Base-by-base conservation (phyloP, 2,329 filamentous ascomycete genomes). In the Fusarium mangiferae region DNA sequence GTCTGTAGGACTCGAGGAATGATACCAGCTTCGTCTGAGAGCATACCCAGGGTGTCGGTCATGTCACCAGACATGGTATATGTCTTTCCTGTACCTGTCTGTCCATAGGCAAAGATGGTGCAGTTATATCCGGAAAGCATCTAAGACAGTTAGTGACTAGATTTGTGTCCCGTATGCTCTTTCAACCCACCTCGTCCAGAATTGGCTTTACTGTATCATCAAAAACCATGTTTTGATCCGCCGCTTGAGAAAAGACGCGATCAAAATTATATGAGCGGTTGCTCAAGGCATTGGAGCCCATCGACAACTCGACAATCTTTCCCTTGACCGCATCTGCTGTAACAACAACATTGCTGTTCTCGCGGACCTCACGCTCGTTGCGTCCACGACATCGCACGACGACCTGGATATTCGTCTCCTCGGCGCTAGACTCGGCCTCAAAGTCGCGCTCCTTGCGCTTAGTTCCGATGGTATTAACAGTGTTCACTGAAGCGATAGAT, bases 61-160 rank as follows among this genome's bases (percentile, higher is more conserved):
- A 99, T 98, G 82, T 99, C 96, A 62, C 96, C 96, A 2, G 96
- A 98, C 96, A 99, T 99, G 30, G 96, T 99, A 83, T 99, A 99
- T 20, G 96, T 99, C 83, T 99, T 99, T 77, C 96, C 96, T 0
- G 96, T 99, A 49, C 96, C 96, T 1, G 96, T 99, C 82, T 99
- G 96, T 33, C 96, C 96, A 81, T 99, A 99, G 39, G 96, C 96
- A 78, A 99, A 99, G 68, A 99, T 98, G 10, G 96, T 99, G 84
- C 96, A 99, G 82, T 99, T 99, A 85, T 94, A 98, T 59, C 96
- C 96, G 30, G 91, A 89, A 46, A 99, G 89, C 88, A 98, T 98
- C 94, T 97, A 76, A 28, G n/a, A 48, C 22, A 10, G 28, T 65
- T 28, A 60, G 48, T 24, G 41, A 59, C 55, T 76, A 42, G 60